These are phyloP conservation scores for Fusarium incarnatum DNA, from an alignment of 2,329 filamentous ascomycete species.

Conservation along the genomic window DNA sequence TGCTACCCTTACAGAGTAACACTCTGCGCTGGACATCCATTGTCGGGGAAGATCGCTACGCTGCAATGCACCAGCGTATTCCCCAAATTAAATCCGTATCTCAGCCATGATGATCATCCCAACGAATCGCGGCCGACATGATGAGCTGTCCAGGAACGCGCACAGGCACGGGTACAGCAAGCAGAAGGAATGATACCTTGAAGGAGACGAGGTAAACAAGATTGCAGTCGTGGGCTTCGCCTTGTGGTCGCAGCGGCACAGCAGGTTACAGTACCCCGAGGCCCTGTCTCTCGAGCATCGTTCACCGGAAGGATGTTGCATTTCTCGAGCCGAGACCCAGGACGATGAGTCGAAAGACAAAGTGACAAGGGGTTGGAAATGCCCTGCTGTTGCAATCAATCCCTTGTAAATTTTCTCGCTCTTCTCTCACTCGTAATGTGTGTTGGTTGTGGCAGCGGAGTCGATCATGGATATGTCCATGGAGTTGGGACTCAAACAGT, in stretches of 20 bases:
- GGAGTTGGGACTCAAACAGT: constrained; percentile 11
- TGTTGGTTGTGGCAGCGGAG: constrained; percentile 4
- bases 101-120: neutral
- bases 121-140: constrained; percentile 16
- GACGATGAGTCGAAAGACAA: neutral
- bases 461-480: constrained; percentile 16
- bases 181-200: neutral
- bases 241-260: constrained; percentile 28
- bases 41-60: neutral
- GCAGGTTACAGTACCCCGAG: constrained; percentile 37
- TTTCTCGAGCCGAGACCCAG: constrained; percentile 10
- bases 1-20: constrained; percentile 6
- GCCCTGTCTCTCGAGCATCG: constrained; percentile 11
- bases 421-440: neutral
- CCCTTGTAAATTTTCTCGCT: neutral
- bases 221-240: constrained; percentile 22
- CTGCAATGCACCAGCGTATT: constrained; percentile 18
- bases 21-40: constrained; percentile 25
- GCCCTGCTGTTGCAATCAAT: neutral
- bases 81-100: constrained; percentile 24
- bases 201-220: constrained; percentile 13
- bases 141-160: constrained; percentile 8
- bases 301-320: constrained; percentile 29
- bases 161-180: constrained; percentile 11
- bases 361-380: constrained; percentile 5